Evolutionary conservation across 2,329 filamentous ascomycete species (phyloP), one percentile per base, ranked within the genome.

Genomic region (Knufia fluminis): DNA sequence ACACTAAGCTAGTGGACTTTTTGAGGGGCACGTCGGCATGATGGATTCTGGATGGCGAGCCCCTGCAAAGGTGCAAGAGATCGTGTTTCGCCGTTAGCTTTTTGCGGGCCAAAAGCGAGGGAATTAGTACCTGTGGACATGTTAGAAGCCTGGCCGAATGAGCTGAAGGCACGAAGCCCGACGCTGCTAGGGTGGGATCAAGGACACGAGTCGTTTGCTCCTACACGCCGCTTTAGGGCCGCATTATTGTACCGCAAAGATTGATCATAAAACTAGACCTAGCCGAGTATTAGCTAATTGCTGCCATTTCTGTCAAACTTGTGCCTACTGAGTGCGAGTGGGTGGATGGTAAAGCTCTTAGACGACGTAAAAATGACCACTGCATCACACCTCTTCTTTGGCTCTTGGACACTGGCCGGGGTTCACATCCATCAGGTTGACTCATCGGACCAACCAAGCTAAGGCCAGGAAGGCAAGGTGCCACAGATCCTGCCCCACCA

Each of bases 1-100:
- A 51, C 52, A 57, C 53, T 45, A 32, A 35, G 46, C 46, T 17
- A 24, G 32, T 38, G 35, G 45, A 26, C 12, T 26, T 42, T 42
- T 42, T 4, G 7, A 9, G 22, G 17, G 19, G 3, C 38, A 4
- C 20, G 40, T 42, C 40, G 22, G 24, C 40, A 9, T n/a, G 40
- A n/a, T 42, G 20, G 17, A 23, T 26, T n/a, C 14, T 28, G 14
- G 20, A 28, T 8, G 26, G 10, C 40, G 26, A n/a, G 22, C 40
- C 24, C 40, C 40, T n/a, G 40, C 40, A 12, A 2, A 36, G 33
- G n/a, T 36, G 40, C 22, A 26, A 43, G 24, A 43, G 40, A 43
- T 43, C 40, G 40, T 43, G 40, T 26, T 4, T 43, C 10, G n/a
- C 40, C 40, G 22, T 43, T 43, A 43, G 40, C 3, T 8, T 36